Conservation (phyloP, 1,284 basidiomycete genomes). For the Anthracocystis panici-leucophaei region DNA sequence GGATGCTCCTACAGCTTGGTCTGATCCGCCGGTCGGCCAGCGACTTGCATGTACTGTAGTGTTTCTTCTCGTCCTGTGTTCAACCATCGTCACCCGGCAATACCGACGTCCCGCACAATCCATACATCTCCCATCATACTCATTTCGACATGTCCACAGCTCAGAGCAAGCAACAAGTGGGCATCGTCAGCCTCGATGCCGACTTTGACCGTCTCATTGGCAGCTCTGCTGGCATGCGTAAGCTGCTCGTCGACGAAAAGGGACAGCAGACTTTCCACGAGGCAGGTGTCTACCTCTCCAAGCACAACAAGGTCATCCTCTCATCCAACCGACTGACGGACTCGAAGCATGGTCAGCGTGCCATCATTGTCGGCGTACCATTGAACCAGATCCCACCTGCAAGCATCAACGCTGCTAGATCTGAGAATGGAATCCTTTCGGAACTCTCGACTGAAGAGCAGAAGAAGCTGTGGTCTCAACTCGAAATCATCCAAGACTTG, state of each 20-base stretch:
- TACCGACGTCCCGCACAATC: background rate
- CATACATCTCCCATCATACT: background rate
- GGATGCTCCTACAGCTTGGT: no score
- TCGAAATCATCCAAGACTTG: conserved; percentile 26
- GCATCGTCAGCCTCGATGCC: conserved; percentile 43
- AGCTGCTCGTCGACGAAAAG: conserved; percentile 25
- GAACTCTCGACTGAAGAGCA: conserved; percentile 25
- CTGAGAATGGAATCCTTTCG: conserved; percentile 14
- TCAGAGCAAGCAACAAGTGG: conserved; percentile 9
- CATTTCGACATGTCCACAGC: conserved; percentile 8
- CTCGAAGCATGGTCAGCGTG: conserved; percentile 25
- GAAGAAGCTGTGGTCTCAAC: conserved; percentile 24
- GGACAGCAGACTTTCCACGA: conserved; percentile 51
- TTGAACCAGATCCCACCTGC: conserved; percentile 20
- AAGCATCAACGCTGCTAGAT: background rate
- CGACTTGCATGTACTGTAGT: background rate
- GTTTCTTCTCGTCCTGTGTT: background rate
- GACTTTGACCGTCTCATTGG: conserved; percentile 42
- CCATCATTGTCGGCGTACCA: conserved; percentile 30
- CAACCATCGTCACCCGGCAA: background rate
- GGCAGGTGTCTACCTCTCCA: conserved; percentile 43
- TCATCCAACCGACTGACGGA: conserved; percentile 39
- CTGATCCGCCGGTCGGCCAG: no score
- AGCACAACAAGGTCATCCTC: conserved; percentile 42
- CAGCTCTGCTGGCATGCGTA: conserved; percentile 26